phyloP scores from a whole-genome alignment of 169 alveolate genomes.

The Plasmodium sp. region DNA sequence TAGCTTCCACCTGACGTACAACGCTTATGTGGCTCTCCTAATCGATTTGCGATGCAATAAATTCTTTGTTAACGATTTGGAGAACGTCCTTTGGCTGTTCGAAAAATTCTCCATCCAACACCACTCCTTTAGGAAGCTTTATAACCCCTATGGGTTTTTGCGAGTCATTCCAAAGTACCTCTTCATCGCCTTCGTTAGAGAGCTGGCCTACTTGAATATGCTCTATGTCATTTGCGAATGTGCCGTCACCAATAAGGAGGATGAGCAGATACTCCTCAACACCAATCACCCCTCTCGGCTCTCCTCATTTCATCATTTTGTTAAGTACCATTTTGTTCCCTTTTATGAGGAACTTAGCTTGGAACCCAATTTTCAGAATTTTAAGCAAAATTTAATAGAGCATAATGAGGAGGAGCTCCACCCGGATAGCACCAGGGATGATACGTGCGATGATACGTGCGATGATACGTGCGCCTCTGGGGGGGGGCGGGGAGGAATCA shows the following conservation, averaged over 20 bases:
- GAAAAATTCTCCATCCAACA: constrained; percentile 80
- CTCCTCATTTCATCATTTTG: constrained; percentile 83
- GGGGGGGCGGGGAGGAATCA: not conserved
- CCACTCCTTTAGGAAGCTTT: constrained; percentile 17
- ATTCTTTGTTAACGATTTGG: constrained; percentile 72
- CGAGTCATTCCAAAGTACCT: constrained; percentile 79
- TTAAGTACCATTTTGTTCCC: constrained; percentile 77
- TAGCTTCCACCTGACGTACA: constrained; percentile 73
- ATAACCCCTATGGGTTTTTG: constrained; percentile 64
- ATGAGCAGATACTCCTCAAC: constrained; percentile 62
- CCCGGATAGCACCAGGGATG: not conserved
- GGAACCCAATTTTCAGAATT: constrained; percentile 56
- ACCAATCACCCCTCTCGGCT: constrained; percentile 84
- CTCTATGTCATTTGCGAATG: constrained; percentile 78
- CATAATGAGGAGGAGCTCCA: constrained; percentile 6
- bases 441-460: not conserved
- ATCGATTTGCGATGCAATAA: constrained; percentile 71
- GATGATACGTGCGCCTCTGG: not conserved
- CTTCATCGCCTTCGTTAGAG: constrained; percentile 84
- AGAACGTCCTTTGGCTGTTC: constrained; percentile 78
- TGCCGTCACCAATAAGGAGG: constrained; percentile 67
- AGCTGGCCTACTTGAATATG: constrained; percentile 83
- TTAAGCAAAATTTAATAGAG: constrained; percentile 43
- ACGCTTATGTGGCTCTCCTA: constrained; percentile 76
- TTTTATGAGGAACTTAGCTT: constrained; percentile 58